Evolutionary conservation across 2,329 filamentous ascomycete genomes (phyloP).

Genomic region (Fusarium hostae): DNA sequence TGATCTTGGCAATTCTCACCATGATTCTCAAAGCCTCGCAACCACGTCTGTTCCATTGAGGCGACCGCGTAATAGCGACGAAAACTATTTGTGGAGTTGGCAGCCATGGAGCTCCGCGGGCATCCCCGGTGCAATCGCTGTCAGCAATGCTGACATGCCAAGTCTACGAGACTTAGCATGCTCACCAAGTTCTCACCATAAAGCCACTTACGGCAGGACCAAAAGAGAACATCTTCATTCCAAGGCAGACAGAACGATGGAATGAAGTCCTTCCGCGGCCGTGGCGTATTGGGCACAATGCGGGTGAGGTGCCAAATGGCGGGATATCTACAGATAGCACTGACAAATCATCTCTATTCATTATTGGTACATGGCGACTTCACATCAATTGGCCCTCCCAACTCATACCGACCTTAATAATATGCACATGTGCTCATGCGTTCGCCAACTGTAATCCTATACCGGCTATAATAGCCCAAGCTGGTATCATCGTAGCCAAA

Average conservation of each 20-base stretch:
- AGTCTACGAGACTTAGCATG: background rate
- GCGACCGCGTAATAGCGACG: background rate
- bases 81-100: rapidly evolving
- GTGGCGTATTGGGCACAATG: background rate
- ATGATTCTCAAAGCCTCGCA: background rate
- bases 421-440: background rate
- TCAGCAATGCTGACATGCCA: conserved; percentile 5
- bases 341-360: background rate
- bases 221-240: rapidly evolving
- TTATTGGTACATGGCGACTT: rapidly evolving
- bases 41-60: background rate
- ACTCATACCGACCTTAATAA: background rate
- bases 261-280: background rate
- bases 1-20: background rate
- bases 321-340: background rate
- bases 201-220: background rate
- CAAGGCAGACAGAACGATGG: rapidly evolving
- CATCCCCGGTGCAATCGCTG: background rate
- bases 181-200: rapidly evolving
- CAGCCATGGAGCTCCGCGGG: background rate
- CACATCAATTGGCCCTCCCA: rapidly evolving
- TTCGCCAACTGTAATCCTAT: background rate
- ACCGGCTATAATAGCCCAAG: background rate
- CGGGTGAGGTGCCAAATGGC: background rate
- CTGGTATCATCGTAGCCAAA: background rate